phyloP scores from a whole-genome alignment of 108 stramenopile species.

The Heterococcus sp. region DNA sequence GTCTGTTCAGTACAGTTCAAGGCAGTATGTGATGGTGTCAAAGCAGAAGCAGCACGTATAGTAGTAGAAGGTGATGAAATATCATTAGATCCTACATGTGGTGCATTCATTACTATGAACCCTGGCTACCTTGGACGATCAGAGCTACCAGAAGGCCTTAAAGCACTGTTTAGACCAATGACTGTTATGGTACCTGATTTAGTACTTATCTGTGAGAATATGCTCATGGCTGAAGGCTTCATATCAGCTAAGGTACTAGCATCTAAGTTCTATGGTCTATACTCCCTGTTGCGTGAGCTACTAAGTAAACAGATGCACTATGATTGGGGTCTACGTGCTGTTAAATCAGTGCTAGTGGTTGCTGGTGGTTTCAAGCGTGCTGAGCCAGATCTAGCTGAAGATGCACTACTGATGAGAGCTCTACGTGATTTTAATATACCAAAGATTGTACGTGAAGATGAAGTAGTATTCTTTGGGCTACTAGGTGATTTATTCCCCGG shows the following conservation, averaged over 20 bases:
- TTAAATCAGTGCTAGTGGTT: slow-evolving; percentile 68
- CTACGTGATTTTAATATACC: slow-evolving; percentile 69
- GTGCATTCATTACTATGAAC: slow-evolving; percentile 72
- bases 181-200: slow-evolving; percentile 71
- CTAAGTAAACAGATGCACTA: slow-evolving; percentile 70
- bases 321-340: slow-evolving; percentile 70
- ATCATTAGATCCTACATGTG: slow-evolving; percentile 60
- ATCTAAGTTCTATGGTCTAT: slow-evolving; percentile 68
- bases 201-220: slow-evolving; percentile 72
- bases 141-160: slow-evolving; percentile 67
- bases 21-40: slow-evolving; percentile 75
- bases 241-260: slow-evolving; percentile 66
- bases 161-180: slow-evolving; percentile 70
- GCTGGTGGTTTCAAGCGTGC: slow-evolving; percentile 65
- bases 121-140: slow-evolving; percentile 66
- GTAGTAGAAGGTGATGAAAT: slow-evolving; percentile 65
- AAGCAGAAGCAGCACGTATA: slow-evolving; percentile 62
- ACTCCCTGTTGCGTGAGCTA: slow-evolving; percentile 63
- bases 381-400: slow-evolving; percentile 61
- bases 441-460: slow-evolving; percentile 68
- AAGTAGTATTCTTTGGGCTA: slow-evolving; percentile 64
- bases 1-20: slow-evolving; percentile 78
- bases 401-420: slow-evolving; percentile 66
- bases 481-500: slow-evolving; percentile 67
- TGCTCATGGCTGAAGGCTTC: slow-evolving; percentile 74